Conservation (phyloP, 2,329 filamentous ascomycete species). For the Colletotrichum higginsianum region DNA sequence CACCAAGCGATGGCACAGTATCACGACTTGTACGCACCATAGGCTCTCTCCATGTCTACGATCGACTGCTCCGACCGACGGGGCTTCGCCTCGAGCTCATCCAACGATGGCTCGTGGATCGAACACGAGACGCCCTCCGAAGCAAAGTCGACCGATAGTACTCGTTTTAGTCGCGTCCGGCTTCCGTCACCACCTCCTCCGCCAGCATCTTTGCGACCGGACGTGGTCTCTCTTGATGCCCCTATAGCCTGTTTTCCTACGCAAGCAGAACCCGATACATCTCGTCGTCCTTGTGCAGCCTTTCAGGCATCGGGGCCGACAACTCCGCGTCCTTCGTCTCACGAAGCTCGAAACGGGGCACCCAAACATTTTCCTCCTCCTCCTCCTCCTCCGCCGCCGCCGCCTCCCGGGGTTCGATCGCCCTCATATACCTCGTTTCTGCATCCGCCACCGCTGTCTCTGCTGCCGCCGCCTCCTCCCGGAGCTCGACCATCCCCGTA, state of each 20-base stretch:
- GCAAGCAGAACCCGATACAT: neutral
- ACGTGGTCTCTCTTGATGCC: slow-evolving; percentile 1
- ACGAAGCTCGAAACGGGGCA: neutral
- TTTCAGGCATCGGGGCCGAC: neutral
- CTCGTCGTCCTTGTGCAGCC: neutral
- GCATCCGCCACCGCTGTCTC: slow-evolving; percentile 1
- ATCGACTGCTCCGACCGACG: slow-evolving; percentile 9
- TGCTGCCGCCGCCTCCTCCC: slow-evolving; percentile 11
- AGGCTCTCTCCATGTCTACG: slow-evolving; percentile 32
- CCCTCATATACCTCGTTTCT: neutral
- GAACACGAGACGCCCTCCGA: slow-evolving; percentile 22
- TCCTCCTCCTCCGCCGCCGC: slow-evolving; percentile 4
- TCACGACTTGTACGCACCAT: slow-evolving; percentile 35
- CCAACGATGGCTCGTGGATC: neutral
- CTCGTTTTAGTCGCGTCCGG: neutral
- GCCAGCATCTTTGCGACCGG: slow-evolving; percentile 6
- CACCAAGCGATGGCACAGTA: slow-evolving; percentile 33
- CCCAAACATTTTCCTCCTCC: neutral
- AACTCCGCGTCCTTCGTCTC: slow-evolving; percentile 7
- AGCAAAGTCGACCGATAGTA: slow-evolving; percentile 14
- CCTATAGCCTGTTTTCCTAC: neutral
- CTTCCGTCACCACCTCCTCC: neutral
- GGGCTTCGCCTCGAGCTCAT: slow-evolving; percentile 12
- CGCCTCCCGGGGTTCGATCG: neutral
- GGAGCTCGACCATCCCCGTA: neutral